Conservation (phyloP, 768 basidiomycete genomes). For the Flagelloscypha sp. region DNA sequence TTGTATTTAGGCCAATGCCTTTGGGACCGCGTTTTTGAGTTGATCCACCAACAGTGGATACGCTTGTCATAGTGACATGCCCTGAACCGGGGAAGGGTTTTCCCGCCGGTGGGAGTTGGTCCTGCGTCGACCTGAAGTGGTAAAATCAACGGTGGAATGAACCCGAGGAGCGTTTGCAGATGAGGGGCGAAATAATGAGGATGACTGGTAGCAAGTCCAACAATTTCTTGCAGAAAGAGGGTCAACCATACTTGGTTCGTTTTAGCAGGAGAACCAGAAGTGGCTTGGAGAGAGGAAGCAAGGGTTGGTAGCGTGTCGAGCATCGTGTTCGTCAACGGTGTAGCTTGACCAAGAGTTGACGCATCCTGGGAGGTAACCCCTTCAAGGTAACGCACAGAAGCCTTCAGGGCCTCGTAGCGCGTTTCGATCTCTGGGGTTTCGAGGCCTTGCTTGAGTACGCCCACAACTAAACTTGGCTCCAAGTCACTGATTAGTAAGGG, state of each 20-base stretch:
- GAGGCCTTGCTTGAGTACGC: conserved; percentile 59
- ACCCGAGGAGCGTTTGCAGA: conserved; percentile 55
- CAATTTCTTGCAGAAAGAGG: conserved; percentile 58
- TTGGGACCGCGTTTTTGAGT: no score
- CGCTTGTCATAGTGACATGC: no score
- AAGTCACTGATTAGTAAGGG: conserved; percentile 74
- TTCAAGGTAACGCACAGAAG: conserved; percentile 1
- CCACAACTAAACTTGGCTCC: conserved; percentile 59
- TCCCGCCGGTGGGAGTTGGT: conserved; percentile 40
- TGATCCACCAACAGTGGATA: no score
- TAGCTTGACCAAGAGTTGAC: conserved; percentile 41
- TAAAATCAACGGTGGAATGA: conserved; percentile 65
- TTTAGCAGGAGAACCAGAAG: conserved; percentile 10
- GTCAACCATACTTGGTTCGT: conserved; percentile 41
- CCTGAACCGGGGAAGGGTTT: conserved; percentile 41
- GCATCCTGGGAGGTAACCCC: background rate
- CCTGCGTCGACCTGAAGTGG: conserved; percentile 44
- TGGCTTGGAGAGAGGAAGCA: conserved; percentile 13
- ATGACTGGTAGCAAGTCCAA: conserved; percentile 59
- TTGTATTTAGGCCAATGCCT: no score
- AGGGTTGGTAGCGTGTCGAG: conserved; percentile 65
- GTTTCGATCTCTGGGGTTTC: no score
- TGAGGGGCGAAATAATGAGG: conserved; percentile 71
- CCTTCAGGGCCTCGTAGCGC: background rate
- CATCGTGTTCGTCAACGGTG: conserved; percentile 59